Evolutionary conservation across 768 basidiomycete species (phyloP).

Genomic region (Hericium erinaceus): DNA sequence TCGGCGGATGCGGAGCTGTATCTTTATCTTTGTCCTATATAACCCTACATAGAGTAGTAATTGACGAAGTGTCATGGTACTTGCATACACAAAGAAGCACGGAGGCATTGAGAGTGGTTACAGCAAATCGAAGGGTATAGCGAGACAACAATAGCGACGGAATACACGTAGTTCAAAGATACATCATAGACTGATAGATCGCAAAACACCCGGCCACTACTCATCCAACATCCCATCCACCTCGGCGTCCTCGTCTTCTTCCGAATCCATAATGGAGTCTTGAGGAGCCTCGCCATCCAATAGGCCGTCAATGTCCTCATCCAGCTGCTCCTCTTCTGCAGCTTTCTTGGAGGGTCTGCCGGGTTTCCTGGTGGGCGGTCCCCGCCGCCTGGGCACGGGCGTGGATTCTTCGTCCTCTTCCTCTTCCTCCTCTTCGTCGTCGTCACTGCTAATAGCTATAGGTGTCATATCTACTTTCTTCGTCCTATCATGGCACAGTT

Average conservation of each 20-base stretch:
- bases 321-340: neutral
- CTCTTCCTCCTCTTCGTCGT: constrained; percentile 26
- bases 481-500: constrained; percentile 13
- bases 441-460: constrained; percentile 17
- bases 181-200: neutral
- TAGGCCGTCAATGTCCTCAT: neutral
- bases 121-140: neutral
- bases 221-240: constrained; percentile 12
- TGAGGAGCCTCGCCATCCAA: neutral
- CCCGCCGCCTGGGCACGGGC: constrained; percentile 9
- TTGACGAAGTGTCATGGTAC: no score
- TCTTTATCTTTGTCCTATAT: no score
- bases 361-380: neutral
- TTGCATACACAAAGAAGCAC: no score
- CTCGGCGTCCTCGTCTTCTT: constrained; percentile 10
- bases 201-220: neutral
- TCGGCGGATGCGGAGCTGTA: no score
- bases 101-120: neutral
- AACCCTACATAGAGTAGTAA: no score
- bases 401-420: constrained; percentile 11
- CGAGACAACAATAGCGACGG: neutral
- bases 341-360: neutral
- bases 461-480: constrained; percentile 11
- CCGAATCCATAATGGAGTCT: constrained; percentile 15
- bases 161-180: neutral